Percentiles rank a stretch among this genome's conserved stretches.
phyloP scores from a whole-genome alignment of 1,284 basidiomycete genomes.

The Anthracocystis walkeri region DNA sequence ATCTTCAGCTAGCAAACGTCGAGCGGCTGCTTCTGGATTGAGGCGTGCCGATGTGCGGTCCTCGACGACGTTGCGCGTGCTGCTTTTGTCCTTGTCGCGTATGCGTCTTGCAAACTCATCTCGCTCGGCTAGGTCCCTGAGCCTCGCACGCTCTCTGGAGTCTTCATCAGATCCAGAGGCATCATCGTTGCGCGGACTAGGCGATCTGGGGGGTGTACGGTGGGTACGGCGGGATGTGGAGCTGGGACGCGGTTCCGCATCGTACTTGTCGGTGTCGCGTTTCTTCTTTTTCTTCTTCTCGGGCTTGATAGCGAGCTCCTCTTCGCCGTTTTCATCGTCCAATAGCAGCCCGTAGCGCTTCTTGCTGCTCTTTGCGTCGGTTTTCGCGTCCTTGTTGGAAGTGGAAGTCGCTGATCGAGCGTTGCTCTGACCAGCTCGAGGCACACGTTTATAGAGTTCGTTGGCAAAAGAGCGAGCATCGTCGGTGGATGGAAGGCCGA shows the following conservation, averaged over 20 bases:
- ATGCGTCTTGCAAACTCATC: constrained; percentile 94
- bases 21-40: constrained; percentile 83
- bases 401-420: constrained; percentile 72
- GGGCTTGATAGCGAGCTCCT: constrained; percentile 59
- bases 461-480: constrained; percentile 83
- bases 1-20: constrained; percentile 77
- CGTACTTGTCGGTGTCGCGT: constrained; percentile 81
- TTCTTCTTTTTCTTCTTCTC: constrained; percentile 73
- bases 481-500: constrained; percentile 82
- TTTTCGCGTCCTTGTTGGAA: background rate
- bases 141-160: constrained; percentile 79
- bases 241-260: constrained; percentile 41
- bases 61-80: constrained; percentile 90
- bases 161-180: constrained; percentile 72
- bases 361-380: constrained; percentile 21
- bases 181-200: constrained; percentile 10
- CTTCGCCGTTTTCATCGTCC: constrained; percentile 53
- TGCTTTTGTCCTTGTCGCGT: constrained; percentile 83
- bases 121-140: constrained; percentile 84
- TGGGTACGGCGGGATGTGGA: background rate
- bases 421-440: constrained; percentile 75
- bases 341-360: constrained; percentile 61
- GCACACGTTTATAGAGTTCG: constrained; percentile 81
- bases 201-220: constrained; percentile 10
- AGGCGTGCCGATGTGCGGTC: constrained; percentile 76